Conservation (phyloP, 1,284 basidiomycete species). For the Cryptococcus sp. region DNA sequence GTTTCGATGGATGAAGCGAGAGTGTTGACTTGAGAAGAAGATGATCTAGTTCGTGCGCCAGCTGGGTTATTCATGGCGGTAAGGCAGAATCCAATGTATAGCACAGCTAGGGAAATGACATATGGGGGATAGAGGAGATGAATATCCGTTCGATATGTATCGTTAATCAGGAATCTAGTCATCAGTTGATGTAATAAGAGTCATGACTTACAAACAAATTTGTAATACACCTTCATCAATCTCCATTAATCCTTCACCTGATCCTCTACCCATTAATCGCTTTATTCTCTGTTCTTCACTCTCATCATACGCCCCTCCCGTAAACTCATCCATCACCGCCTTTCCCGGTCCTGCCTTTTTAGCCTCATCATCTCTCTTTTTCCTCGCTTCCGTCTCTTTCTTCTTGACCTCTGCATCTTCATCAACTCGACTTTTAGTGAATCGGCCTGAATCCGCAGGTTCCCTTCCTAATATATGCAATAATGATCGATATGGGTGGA, state of each 20-base stretch:
- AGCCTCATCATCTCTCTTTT: slow-evolving; percentile 28
- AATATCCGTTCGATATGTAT: slow-evolving; percentile 86
- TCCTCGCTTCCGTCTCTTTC: slow-evolving; percentile 21
- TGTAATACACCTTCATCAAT: slow-evolving; percentile 51
- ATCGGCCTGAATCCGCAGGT: slow-evolving; percentile 40
- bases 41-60: slow-evolving; percentile 16
- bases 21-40: slow-evolving; percentile 47
- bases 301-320: slow-evolving; percentile 21
- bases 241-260: slow-evolving; percentile 46
- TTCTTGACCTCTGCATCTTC: slow-evolving; percentile 39
- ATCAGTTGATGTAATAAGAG: not conserved
- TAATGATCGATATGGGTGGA: slow-evolving; percentile 89
- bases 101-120: slow-evolving; percentile 81
- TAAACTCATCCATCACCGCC: not conserved
- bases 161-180: slow-evolving; percentile 88
- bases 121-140: slow-evolving; percentile 90
- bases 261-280: slow-evolving; percentile 41
- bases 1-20: slow-evolving; percentile 46
- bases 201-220: slow-evolving; percentile 48
- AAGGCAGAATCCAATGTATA: slow-evolving; percentile 70
- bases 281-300: slow-evolving; percentile 33
- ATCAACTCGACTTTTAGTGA: slow-evolving; percentile 30
- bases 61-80: slow-evolving; percentile 32
- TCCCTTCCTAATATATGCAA: slow-evolving; percentile 63
- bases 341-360: slow-evolving; percentile 8